Evolutionary conservation across 257 asterid genomes (phyloP).

Genomic region (Solanum pimpinellifolium): DNA sequence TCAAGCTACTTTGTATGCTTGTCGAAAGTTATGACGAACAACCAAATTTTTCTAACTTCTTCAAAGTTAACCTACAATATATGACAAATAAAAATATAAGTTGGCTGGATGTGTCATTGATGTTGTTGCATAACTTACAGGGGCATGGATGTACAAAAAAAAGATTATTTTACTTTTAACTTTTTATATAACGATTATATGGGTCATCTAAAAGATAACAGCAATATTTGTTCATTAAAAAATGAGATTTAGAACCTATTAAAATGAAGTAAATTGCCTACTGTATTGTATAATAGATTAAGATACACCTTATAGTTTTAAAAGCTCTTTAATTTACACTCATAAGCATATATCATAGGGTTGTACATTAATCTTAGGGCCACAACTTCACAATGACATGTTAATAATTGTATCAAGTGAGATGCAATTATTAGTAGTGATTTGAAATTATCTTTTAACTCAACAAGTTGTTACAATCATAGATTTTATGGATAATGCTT

Average conservation of each 20-base stretch:
- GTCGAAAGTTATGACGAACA: background rate
- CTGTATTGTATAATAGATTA: background rate
- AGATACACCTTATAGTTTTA: background rate
- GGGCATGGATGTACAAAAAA: background rate
- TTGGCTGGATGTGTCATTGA: background rate
- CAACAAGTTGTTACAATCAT: background rate
- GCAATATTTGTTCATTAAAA: background rate
- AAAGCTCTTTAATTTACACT: background rate
- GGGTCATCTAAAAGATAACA: background rate
- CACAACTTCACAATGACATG: background rate
- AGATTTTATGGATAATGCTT: background rate
- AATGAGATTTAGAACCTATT: background rate
- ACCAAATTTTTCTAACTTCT: background rate
- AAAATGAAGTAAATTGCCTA: background rate
- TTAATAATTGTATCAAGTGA: background rate
- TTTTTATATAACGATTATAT: background rate
- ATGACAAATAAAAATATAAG: background rate
- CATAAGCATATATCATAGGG: background rate
- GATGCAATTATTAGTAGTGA: background rate
- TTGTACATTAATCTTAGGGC: background rate
- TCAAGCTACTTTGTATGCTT: too few species aligned
- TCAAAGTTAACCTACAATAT: background rate
- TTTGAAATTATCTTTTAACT: background rate
- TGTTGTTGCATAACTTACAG: background rate
- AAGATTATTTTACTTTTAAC: background rate